Conservation (phyloP, 2,329 filamentous ascomycete species). For the Colletotrichum sp. region DNA sequence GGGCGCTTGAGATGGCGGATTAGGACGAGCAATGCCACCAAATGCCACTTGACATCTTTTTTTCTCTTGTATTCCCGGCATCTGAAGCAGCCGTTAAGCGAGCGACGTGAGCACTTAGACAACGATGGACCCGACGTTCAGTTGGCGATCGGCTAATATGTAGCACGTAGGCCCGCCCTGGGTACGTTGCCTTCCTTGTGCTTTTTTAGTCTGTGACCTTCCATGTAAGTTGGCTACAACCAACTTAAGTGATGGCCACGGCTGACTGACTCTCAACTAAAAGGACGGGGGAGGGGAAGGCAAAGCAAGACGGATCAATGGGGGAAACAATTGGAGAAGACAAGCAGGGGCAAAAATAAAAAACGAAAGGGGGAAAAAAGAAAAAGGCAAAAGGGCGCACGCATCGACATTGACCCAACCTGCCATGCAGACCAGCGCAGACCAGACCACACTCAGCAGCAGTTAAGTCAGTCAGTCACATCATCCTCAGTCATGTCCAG, state of each 20-base stretch:
- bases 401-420: not conserved
- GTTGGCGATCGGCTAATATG: not conserved
- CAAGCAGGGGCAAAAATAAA: not conserved
- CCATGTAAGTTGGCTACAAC: not conserved
- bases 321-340: not conserved
- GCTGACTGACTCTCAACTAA: not conserved
- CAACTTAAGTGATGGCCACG: not conserved
- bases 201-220: not conserved
- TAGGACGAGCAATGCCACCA: not conserved
- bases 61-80: not conserved
- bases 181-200: not conserved
- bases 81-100: not conserved
- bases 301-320: not conserved
- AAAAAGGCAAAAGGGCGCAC: not conserved
- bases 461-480: not conserved
- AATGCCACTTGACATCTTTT: not conserved
- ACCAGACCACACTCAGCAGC: not conserved
- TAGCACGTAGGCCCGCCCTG: not conserved
- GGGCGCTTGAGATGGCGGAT: not conserved
- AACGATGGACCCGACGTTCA: not conserved
- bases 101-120: not conserved
- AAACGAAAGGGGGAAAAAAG: not conserved
- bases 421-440: not conserved
- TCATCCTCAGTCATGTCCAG: not conserved
- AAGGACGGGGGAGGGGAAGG: not conserved